phyloP scores from a whole-genome alignment of 2,329 filamentous ascomycete genomes.

The Berkeleyomyces rouxiae region DNA sequence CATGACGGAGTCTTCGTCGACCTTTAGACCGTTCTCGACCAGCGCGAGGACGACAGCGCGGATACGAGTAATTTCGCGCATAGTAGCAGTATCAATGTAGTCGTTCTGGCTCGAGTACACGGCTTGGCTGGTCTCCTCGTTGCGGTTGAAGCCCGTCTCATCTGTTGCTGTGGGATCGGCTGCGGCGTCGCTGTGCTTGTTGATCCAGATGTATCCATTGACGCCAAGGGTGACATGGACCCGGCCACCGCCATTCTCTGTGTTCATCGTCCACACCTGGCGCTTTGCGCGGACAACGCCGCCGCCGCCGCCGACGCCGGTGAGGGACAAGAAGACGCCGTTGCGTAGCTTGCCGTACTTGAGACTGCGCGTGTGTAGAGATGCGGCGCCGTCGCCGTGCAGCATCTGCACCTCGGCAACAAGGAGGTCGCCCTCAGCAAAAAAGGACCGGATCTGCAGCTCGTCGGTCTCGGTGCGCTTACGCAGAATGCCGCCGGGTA shows the following conservation, averaged over 20 bases:
- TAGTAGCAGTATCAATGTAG: slow-evolving; percentile 54
- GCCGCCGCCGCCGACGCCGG: slow-evolving; percentile 67
- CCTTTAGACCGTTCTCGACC: slow-evolving; percentile 63
- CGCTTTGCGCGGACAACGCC: slow-evolving; percentile 71
- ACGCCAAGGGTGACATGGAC: slow-evolving; percentile 84
- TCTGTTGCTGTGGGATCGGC: slow-evolving; percentile 29
- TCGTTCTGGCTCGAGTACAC: slow-evolving; percentile 97
- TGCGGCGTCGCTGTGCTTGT: slow-evolving; percentile 58
- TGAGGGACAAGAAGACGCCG: slow-evolving; percentile 71
- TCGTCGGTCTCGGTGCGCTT: slow-evolving; percentile 91
- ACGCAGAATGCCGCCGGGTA: slow-evolving; percentile 82
- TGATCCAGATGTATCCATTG: slow-evolving; percentile 94
- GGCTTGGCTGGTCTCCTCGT: slow-evolving; percentile 72
- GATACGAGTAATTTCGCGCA: slow-evolving; percentile 76
- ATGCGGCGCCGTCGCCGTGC: slow-evolving; percentile 69
- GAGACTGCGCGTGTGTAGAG: slow-evolving; percentile 74
- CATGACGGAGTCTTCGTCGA: slow-evolving; percentile 81
- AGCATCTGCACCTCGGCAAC: slow-evolving; percentile 90
- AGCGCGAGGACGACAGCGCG: slow-evolving; percentile 67
- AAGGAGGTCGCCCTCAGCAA: slow-evolving; percentile 82
- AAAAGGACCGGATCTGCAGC: slow-evolving; percentile 93
- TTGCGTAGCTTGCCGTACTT: slow-evolving; percentile 95
- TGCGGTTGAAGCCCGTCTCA: slow-evolving; percentile 58
- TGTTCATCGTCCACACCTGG: slow-evolving; percentile 72
- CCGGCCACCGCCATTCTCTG: slow-evolving; percentile 37